Evolutionary conservation across 2,329 filamentous ascomycete genomes (phyloP), one percentile per base, ranked within the genome.

Genomic region (Chrysosporium queenslandicum): DNA sequence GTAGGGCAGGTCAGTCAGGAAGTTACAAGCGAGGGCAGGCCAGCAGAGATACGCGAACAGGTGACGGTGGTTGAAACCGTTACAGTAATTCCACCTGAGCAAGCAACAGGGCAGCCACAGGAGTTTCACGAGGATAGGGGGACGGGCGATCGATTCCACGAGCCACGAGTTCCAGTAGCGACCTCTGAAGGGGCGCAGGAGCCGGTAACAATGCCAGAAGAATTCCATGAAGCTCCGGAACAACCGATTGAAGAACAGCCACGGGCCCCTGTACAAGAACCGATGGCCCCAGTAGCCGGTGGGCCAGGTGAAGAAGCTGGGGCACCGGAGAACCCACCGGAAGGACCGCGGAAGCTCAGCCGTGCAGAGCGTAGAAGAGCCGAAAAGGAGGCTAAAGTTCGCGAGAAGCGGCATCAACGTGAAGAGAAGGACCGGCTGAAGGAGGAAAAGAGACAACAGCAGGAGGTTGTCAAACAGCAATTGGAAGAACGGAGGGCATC

Each of bases 361-460:
- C 50, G 50, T 40, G 32, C 42, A 32, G 50, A 46, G 37, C 37
- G 53, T 12, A 25, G 53, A 27, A 36, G 46, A 30, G 34, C 36
- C 20, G 41, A 49, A 25, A 57, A 57, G 43, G 53, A 57, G 21
- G 51, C 41, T 29, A 56, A 56, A 40, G 29, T 30, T 4, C 53
- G 32, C 1, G 30, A 49, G n/a, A 54, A 57, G 40, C 47, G 42
- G 32, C 41, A 39, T 8, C 20, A 46, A 11, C 51, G 46, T 34
- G 51, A 56, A 45, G 52, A 54, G 27, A 56, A 50, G 18, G 42
- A 36, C 6, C 54, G 52, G 12, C 12, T 40, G 12, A 52, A 52
- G 25, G 36, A 52, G 43, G 25, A 36, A 14, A 36, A 39, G 18
- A 46, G 27, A 20, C 36, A 50, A 20, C 42, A 56, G 16, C 47